These are phyloP conservation scores for Pontederia crassipes DNA, from an alignment of 176 grass and related monocot species.

Conservation along the genomic window DNA sequence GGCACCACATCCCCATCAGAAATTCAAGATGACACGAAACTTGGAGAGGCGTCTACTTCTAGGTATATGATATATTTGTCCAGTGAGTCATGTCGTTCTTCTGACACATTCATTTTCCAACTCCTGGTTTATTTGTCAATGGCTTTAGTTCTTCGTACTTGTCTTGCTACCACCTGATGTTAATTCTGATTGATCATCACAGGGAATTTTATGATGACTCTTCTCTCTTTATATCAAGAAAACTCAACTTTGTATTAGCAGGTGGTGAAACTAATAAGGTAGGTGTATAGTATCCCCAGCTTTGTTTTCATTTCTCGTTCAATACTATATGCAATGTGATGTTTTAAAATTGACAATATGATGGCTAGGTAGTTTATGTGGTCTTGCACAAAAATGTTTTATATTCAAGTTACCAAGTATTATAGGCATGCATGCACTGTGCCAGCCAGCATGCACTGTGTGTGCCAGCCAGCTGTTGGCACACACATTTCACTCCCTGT, in stretches of 20 bases:
- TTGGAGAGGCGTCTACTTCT: constrained; percentile 38
- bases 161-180: constrained; percentile 10
- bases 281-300: constrained; percentile 16
- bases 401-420: too few relatives aligned
- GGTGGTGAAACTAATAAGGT: constrained; percentile 74
- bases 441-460: too few relatives aligned
- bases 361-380: too few relatives aligned
- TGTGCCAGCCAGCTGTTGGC: too few relatives aligned
- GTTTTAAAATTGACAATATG: too few relatives aligned
- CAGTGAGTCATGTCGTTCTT: too few relatives aligned
- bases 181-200: constrained; percentile 31
- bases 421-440: too few relatives aligned
- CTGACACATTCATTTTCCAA: not conserved
- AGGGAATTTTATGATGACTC: constrained; percentile 55
- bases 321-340: constrained; percentile 3
- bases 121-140: not conserved
- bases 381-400: too few relatives aligned
- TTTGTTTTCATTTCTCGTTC: constrained; percentile 15
- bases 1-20: constrained; percentile 20
- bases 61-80: constrained; percentile 29
- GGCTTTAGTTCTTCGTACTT: constrained; percentile 4
- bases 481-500: too few relatives aligned
- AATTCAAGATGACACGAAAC: constrained; percentile 29
- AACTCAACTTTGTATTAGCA: constrained; percentile 69
- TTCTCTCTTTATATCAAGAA: constrained; percentile 44